phyloP scores from a whole-genome alignment of 2,329 filamentous ascomycete genomes.

The Cladobotryum mycophilum region DNA sequence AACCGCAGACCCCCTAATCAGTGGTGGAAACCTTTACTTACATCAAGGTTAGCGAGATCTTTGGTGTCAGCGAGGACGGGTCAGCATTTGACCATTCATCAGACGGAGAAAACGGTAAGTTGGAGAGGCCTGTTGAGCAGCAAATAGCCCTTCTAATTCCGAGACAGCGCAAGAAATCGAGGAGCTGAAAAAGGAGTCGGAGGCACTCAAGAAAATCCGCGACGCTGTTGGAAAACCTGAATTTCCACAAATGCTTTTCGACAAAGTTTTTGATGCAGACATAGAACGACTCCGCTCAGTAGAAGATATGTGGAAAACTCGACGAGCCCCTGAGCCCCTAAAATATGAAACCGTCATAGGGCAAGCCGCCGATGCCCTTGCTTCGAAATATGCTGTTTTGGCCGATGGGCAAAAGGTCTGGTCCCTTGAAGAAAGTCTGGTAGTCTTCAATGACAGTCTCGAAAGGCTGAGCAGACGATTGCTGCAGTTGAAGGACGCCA shows the following conservation, averaged over 20 bases:
- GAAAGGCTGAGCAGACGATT: constrained; percentile 69
- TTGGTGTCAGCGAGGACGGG: constrained; percentile 85
- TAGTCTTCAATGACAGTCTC: constrained; percentile 81
- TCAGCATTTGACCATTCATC: constrained; percentile 72
- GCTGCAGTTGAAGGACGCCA: constrained; percentile 51
- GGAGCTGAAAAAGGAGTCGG: constrained; percentile 77
- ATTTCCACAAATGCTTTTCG: constrained; percentile 76
- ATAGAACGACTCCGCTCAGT: constrained; percentile 76
- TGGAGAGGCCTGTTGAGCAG: neutral
- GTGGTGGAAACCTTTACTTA: neutral
- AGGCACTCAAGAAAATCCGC: constrained; percentile 76
- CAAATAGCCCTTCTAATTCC: neutral
- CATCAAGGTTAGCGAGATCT: constrained; percentile 56
- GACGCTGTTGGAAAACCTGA: constrained; percentile 70
- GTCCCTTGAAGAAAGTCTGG: constrained; percentile 76
- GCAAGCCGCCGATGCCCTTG: constrained; percentile 43
- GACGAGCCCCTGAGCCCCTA: constrained; percentile 66
- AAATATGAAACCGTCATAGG: constrained; percentile 57
- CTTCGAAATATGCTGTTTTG: constrained; percentile 48
- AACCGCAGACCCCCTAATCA: constrained; percentile 2
- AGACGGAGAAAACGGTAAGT: constrained; percentile 69
- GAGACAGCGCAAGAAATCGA: constrained; percentile 66
- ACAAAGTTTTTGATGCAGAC: constrained; percentile 87
- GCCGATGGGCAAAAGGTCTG: constrained; percentile 69
- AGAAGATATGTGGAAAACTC: constrained; percentile 93